Base-by-base conservation (phyloP, 2,329 filamentous ascomycete species). In the Pseudocercospora pini-densiflorae region DNA sequence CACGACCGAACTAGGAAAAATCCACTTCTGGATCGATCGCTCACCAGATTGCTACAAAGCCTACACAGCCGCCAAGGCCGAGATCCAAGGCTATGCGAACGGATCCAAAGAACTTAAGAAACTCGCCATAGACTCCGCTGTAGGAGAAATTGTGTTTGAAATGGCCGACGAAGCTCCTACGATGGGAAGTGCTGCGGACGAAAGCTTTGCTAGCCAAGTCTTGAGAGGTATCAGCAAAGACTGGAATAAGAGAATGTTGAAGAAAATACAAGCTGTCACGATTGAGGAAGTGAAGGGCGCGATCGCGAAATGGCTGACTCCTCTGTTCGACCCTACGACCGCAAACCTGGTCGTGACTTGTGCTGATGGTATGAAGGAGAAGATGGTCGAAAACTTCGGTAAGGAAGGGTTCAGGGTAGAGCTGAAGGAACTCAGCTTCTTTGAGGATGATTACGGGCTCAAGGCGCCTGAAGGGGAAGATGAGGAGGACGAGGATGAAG, bases 81-180 rank as follows among this genome's bases (percentile, higher is more conserved):
- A 94, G 23, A 89, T 98, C 49, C 83, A 88, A 51, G 89, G 89
- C 66, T 90, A 96, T 71, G 90, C 91, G 2, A 86, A 88, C 27
- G 94, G 93, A 8, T 86, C 85, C 8, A 85, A 87, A 1, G 83
- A 86, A 31, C 90, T 99, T 63, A 93, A 98, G 76, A 87, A 89
- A 62, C 85, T 94, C 65, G 89, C 94, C 71, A 87, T 98, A 9
- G 93, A 98, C 79, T 94, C 93, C 5, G 93, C 94, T 4, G 92
- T 99, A 66, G 95, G 91, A 76, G 91, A 90, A 72, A 93, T 99
- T 65, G 93, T 99, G 36, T 89, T 94, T 68, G 86, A 85, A 59
- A 91, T 96, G 76, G 95, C 94, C 1, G 92, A 97, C 72, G 92
- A 96, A 75, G 93, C 97, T 79, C 86, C 91, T 1, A 97, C 92